Conservation (phyloP, 495 filamentous ascomycete species). For the Opeltia flavorubescens region DNA sequence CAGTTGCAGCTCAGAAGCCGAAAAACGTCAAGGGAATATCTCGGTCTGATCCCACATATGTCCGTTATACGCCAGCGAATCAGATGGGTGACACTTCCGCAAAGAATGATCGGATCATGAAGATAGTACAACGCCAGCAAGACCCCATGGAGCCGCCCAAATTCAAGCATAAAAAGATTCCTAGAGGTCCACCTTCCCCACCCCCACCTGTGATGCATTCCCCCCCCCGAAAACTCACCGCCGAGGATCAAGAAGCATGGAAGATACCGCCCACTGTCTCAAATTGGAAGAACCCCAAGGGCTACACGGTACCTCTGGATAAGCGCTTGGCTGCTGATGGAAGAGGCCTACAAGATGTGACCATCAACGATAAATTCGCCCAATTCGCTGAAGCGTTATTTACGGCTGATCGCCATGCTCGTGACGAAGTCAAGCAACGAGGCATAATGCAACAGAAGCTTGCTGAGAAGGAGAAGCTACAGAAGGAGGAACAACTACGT, state of each 20-base stretch:
- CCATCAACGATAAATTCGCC: constrained; percentile 98
- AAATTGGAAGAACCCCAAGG: constrained; percentile 99
- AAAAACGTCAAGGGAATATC: constrained; percentile 74
- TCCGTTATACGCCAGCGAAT: constrained; percentile 86
- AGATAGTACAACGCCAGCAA: constrained; percentile 86
- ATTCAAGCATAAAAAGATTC: constrained; percentile 98
- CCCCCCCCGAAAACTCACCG: constrained; percentile 85
- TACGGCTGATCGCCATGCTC: constrained; percentile 84
- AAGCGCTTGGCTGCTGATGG: constrained; percentile 96
- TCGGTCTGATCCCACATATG: constrained; percentile 80
- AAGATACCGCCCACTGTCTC: constrained; percentile 82
- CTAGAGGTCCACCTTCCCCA: constrained; percentile 80
- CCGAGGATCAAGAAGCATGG: constrained; percentile 95
- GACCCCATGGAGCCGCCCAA: constrained; percentile 98
- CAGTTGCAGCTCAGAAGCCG: constrained; percentile 82
- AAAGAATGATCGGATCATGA: constrained; percentile 94
- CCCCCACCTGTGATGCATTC: constrained; percentile 93
- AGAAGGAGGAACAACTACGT: constrained; percentile 88
- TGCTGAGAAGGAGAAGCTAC: constrained; percentile 87
- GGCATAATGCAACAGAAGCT: constrained; percentile 91
- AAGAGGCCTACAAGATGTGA: constrained; percentile 80
- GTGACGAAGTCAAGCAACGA: constrained; percentile 88
- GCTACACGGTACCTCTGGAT: constrained; percentile 91
- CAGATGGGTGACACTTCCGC: constrained; percentile 87
- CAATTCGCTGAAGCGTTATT: constrained; percentile 90